phyloP scores from a whole-genome alignment of 2,329 filamentous ascomycete species.

The Diaporthe helianthi region DNA sequence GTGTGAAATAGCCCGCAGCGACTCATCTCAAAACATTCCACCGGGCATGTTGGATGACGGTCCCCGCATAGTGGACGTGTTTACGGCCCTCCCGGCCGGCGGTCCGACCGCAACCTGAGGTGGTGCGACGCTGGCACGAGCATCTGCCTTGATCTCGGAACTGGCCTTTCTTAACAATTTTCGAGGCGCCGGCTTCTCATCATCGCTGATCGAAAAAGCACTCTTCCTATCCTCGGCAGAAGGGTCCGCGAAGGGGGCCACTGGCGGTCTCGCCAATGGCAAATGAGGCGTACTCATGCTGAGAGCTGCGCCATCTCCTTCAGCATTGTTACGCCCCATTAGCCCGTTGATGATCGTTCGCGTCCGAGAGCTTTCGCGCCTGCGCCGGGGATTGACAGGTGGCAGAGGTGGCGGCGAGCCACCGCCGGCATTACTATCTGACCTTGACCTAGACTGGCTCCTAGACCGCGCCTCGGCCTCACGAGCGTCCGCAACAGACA shows the following conservation, averaged over 20 bases:
- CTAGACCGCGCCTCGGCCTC: conserved; percentile 43
- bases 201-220: conserved; percentile 45
- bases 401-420: conserved; percentile 57
- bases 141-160: conserved; percentile 46
- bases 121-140: conserved; percentile 36
- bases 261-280: conserved; percentile 38
- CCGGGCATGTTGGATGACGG: conserved; percentile 41
- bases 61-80: conserved; percentile 41
- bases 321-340: conserved; percentile 46
- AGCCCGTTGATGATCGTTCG: conserved; percentile 51
- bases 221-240: conserved; percentile 39
- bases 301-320: conserved; percentile 40
- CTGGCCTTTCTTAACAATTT: conserved; percentile 53
- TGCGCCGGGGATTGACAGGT: conserved; percentile 64
- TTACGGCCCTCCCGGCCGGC: conserved; percentile 46
- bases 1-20: not conserved
- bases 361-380: conserved; percentile 45
- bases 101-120: conserved; percentile 43
- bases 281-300: conserved; percentile 44
- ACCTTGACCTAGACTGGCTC: conserved; percentile 48
- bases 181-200: conserved; percentile 48
- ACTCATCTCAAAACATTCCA: conserved; percentile 44
- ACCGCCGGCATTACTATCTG: conserved; percentile 46
- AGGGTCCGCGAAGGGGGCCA: conserved; percentile 27
- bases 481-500: conserved; percentile 38